A percentile compares a stretch with the other conserved stretches of the same genome.
These are phyloP conservation scores for Citrullus mucosospermus DNA, from an alignment of 306 rosid species.

Conservation along the genomic window DNA sequence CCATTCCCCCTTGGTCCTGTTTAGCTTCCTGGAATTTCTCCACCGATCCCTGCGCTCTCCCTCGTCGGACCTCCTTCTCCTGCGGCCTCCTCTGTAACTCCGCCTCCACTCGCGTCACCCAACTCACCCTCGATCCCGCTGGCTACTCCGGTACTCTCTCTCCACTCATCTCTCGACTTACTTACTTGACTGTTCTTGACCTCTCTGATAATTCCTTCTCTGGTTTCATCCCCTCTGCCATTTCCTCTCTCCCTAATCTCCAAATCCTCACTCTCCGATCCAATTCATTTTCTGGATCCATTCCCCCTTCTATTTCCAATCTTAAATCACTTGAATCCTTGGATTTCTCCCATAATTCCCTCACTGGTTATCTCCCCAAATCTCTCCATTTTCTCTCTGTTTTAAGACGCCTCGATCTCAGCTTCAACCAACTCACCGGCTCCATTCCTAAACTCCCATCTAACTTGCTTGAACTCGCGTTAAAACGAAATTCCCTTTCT, in stretches of 20 bases:
- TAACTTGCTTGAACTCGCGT: conserved; percentile 52
- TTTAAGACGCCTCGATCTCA: conserved; percentile 53
- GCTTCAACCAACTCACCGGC: conserved; percentile 57
- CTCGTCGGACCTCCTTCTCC: conserved; percentile 60
- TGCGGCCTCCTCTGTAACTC: conserved; percentile 68
- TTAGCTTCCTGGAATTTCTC: conserved; percentile 83
- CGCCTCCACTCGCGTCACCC: conserved; percentile 47
- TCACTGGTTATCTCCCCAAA: conserved; percentile 42
- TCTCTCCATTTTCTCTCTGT: conserved; percentile 28
- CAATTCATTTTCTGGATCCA: conserved; percentile 46
- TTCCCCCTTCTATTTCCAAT: conserved; percentile 37
- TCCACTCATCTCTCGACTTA: conserved; percentile 50
- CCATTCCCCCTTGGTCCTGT: conserved; percentile 62
- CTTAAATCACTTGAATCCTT: conserved; percentile 44
- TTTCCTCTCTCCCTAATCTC: conserved; percentile 55
- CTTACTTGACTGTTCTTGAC: conserved; percentile 45
- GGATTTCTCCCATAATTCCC: conserved; percentile 45
- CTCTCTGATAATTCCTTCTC: conserved; percentile 57
- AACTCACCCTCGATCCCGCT: conserved; percentile 80
- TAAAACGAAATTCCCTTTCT: conserved; percentile 46
- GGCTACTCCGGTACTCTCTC: conserved; percentile 67
- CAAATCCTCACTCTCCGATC: conserved; percentile 50
- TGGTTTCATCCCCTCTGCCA: conserved; percentile 53
- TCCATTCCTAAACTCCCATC: conserved; percentile 50
- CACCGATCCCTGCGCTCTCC: conserved; percentile 59